Percentiles rank a stretch among this genome's conserved stretches.
phyloP scores from a whole-genome alignment of 2,329 filamentous ascomycete species.

The Microsporum ferrugineum region DNA sequence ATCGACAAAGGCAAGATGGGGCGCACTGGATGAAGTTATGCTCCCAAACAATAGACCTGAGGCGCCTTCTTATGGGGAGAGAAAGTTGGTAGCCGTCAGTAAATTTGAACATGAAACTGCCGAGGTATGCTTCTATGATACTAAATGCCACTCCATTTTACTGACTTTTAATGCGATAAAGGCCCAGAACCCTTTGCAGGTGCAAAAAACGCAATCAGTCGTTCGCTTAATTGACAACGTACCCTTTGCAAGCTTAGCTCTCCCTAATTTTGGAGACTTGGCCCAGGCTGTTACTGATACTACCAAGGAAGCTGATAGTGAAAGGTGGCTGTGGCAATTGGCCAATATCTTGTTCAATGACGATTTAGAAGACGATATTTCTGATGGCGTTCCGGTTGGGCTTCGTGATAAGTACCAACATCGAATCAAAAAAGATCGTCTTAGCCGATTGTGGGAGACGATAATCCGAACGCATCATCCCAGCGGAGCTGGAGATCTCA shows the following conservation, averaged over 20 bases:
- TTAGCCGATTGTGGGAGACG: slow-evolving; percentile 33
- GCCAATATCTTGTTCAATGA: slow-evolving; percentile 78
- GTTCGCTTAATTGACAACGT: slow-evolving; percentile 46
- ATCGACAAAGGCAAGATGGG: slow-evolving; percentile 69
- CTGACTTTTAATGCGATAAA: slow-evolving; percentile 11
- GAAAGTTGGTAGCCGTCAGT: not conserved
- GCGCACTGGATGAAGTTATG: slow-evolving; percentile 59
- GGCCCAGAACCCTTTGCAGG: slow-evolving; percentile 24
- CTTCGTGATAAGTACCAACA: slow-evolving; percentile 30
- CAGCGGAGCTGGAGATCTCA: slow-evolving; percentile 52
- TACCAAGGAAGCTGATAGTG: slow-evolving; percentile 23
- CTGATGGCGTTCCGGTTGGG: slow-evolving; percentile 29
- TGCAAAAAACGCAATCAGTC: slow-evolving; percentile 25
- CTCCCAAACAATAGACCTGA: slow-evolving; percentile 40
- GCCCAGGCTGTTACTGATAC: slow-evolving; percentile 21
- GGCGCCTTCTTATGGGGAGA: not conserved
- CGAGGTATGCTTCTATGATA: slow-evolving; percentile 7
- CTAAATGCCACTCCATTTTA: not conserved
- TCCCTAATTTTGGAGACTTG: slow-evolving; percentile 26
- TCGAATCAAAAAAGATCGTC: slow-evolving; percentile 39
- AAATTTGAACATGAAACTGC: slow-evolving; percentile 6
- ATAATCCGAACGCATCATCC: slow-evolving; percentile 52
- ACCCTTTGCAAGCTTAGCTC: slow-evolving; percentile 41
- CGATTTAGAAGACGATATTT: slow-evolving; percentile 38
- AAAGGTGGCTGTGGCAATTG: slow-evolving; percentile 63